Base-by-base conservation (phyloP, 2,329 filamentous ascomycete species). In the Arachnopeziza araneosa region DNA sequence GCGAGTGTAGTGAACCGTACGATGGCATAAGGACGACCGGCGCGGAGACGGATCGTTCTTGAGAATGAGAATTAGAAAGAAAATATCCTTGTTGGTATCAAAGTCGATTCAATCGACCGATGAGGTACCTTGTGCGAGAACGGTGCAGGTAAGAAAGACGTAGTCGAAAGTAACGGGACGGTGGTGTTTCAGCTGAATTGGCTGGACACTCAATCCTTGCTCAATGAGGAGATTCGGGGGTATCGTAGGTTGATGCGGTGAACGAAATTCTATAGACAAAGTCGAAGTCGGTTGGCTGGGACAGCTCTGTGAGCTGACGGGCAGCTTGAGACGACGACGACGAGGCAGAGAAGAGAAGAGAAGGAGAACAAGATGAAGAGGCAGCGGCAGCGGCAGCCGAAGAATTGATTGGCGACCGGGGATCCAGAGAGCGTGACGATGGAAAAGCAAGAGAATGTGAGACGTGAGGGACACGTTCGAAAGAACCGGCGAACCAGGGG, bases 1-100 rank as follows among this genome's bases (percentile, higher is more conserved):
- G 88, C 71, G 88, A 90, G 73, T 83, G 80, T 63, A 87, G 77
- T 67, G 87, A 89, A 74, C 84, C 85, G 87, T 90, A 90, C 65
- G 83, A 80, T 79, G 85, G 88, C 88, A 91, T 91, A 68, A 56
- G 63, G 64, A 67, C 60, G 57, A 54, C 55, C 55, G 58, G 57
- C 36, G 30, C 54, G 21, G 60, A 51, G 60, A 65, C 57, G 52
- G 55, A 32, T 61, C 57, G 52, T 56, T 61, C 61, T 58, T 61
- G 58, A 50, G 14, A 19, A 30, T n/a, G 24, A 24, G 17, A 52
- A 61, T 62, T 61, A 63, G 23, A n/a, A 58, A 57, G 57, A 55
- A 61, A 64, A 55, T 62, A 64, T 60, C 48, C 60, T 58, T 50
- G 53, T 52, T 57, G 59, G 50, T 54, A 64, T 60, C 50, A 58